These are phyloP conservation scores for Venturia asperata DNA, from an alignment of 2,329 filamentous ascomycete genomes.

Conservation along the genomic window DNA sequence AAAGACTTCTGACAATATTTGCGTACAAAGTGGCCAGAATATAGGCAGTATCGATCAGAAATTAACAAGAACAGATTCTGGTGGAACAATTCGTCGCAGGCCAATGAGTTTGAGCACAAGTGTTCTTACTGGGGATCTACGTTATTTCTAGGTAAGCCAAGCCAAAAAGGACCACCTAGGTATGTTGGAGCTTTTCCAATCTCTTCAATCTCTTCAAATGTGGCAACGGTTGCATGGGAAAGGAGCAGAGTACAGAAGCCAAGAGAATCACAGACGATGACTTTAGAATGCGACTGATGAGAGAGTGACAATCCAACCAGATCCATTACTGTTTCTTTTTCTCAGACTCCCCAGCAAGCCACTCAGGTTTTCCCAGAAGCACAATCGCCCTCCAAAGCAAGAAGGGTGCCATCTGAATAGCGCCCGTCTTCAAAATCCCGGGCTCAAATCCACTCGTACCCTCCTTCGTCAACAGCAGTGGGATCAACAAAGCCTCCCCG, in stretches of 20 bases:
- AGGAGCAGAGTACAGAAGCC: background rate
- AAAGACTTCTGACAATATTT: too few relatives aligned
- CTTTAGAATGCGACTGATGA: background rate
- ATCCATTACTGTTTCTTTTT: background rate
- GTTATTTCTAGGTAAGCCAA: too few relatives aligned
- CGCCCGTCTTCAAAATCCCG: background rate
- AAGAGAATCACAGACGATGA: background rate
- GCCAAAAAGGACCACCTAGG: too few relatives aligned
- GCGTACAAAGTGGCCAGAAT: too few relatives aligned
- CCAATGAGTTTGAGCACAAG: too few relatives aligned
- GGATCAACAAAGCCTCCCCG: background rate
- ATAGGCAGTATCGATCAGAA: too few relatives aligned
- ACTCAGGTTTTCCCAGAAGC: background rate
- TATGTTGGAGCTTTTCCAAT: too few relatives aligned
- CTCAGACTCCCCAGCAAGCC: background rate
- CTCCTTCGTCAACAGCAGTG: slow-evolving; percentile 2
- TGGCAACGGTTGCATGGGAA: too few relatives aligned
- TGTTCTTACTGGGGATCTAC: too few relatives aligned
- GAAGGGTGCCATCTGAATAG: background rate
- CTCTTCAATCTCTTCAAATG: too few relatives aligned
- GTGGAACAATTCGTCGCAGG: too few relatives aligned
- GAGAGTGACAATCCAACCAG: background rate
- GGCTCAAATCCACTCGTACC: slow-evolving; percentile 3
- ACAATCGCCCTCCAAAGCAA: slow-evolving; percentile 2
- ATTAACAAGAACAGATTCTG: too few relatives aligned